A percentile compares a stretch with the other conserved stretches of the same genome.
Conservation (phyloP, 2,329 filamentous ascomycete species). For the Colletotrichum melonis region DNA sequence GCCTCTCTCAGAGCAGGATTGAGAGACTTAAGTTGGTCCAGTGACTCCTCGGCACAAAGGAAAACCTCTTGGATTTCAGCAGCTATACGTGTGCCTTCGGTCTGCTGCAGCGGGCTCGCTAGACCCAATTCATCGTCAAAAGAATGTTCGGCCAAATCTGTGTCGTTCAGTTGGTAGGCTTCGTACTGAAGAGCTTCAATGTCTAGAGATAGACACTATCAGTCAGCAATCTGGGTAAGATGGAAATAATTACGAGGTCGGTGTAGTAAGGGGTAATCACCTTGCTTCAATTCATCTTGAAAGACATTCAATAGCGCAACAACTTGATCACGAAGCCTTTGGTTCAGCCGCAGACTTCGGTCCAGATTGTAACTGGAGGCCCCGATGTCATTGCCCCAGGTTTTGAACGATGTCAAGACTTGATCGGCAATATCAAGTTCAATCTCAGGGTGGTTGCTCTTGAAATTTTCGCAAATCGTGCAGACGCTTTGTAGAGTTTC, state of each 20-base stretch:
- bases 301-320: neutral
- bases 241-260: neutral
- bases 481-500: neutral
- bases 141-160: neutral
- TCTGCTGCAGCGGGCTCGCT: neutral
- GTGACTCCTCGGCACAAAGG: neutral
- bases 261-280: neutral
- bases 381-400: slow-evolving; percentile 15
- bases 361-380: slow-evolving; percentile 4
- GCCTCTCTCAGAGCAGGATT: slow-evolving; percentile 5
- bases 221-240: neutral
- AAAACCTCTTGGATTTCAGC: neutral
- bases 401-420: neutral
- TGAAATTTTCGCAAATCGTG: neutral
- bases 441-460: neutral
- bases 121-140: neutral
- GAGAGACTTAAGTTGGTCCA: neutral
- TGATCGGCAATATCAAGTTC: neutral
- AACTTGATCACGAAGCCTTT: neutral
- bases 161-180: neutral
- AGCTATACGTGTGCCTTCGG: neutral
- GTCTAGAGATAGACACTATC: neutral
- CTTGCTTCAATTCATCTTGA: neutral
- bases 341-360: slow-evolving; percentile 6
- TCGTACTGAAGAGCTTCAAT: neutral